phyloP scores from a whole-genome alignment of 2,329 filamentous ascomycete species.

The Monilinia laxa region DNA sequence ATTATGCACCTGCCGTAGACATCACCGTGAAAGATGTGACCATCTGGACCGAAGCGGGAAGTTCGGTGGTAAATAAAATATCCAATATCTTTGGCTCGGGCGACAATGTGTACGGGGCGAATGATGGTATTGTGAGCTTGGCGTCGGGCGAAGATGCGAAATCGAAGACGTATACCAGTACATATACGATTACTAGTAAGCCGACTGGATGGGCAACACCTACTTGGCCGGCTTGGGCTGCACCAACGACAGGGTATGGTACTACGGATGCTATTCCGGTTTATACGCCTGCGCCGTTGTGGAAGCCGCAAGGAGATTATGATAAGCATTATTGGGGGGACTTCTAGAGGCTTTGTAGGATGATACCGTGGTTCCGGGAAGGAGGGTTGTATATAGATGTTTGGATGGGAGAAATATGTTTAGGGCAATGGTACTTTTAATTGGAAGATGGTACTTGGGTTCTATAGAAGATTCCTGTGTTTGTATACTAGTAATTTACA shows the following conservation, averaged over 20 bases:
- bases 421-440: neutral
- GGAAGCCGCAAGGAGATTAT: conserved; percentile 30
- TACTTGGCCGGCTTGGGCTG: conserved; percentile 17
- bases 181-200: conserved; percentile 38
- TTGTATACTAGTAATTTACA: neutral
- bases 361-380: neutral
- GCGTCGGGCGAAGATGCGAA: conserved; percentile 19
- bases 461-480: neutral
- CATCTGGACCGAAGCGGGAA: conserved; percentile 41
- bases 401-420: neutral
- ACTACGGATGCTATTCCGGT: conserved; percentile 36
- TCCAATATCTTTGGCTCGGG: conserved; percentile 42
- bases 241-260: neutral
- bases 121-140: conserved; percentile 28
- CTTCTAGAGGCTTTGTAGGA: neutral
- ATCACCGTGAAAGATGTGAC: conserved; percentile 41
- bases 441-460: neutral
- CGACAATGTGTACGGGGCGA: conserved; percentile 35
- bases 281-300: conserved; percentile 40
- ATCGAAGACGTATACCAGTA: conserved; percentile 37
- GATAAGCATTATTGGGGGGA: conserved; percentile 22
- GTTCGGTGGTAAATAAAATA: conserved; percentile 39
- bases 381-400: neutral
- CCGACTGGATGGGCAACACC: conserved; percentile 37
- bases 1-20: conserved; percentile 39